These are phyloP conservation scores for Leucocoprinus leucothites DNA, from an alignment of 768 basidiomycete species.

Conservation along the genomic window DNA sequence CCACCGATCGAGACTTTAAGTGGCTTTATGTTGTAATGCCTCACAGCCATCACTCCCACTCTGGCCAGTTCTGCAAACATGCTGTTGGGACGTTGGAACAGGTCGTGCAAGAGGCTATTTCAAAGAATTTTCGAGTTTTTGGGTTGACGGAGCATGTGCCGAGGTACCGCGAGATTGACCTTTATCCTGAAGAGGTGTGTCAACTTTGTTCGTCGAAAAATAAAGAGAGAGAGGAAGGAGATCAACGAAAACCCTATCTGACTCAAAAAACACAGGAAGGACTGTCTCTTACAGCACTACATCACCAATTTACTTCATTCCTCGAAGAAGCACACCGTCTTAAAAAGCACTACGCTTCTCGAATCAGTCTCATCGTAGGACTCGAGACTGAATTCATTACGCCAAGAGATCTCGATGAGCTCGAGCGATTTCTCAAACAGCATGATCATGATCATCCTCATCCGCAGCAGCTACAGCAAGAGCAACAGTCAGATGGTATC, in stretches of 20 bases:
- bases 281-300: conserved; percentile 48
- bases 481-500: too few relatives aligned
- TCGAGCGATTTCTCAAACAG: conserved; percentile 47
- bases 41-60: conserved; percentile 86
- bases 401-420: conserved; percentile 52
- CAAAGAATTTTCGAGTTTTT: conserved; percentile 74
- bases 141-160: conserved; percentile 94
- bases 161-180: conserved; percentile 72
- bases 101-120: conserved; percentile 77
- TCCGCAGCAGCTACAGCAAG: too few relatives aligned
- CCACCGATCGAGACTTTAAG: too few relatives aligned
- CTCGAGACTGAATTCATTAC: conserved; percentile 93
- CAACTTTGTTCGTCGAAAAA: too few relatives aligned
- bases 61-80: conserved; percentile 92
- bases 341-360: conserved; percentile 53
- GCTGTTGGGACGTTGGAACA: conserved; percentile 79
- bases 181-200: conserved; percentile 95
- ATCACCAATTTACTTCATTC: conserved; percentile 68
- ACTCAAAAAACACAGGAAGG: conserved; percentile 58
- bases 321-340: conserved; percentile 78
- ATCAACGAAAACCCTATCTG: too few relatives aligned
- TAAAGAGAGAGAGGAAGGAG: too few relatives aligned
- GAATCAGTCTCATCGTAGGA: conserved; percentile 80
- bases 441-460: conserved; percentile 37
- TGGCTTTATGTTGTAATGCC: conserved; percentile 38